Conservation (phyloP, 2,329 filamentous ascomycete genomes). For the Cladobotryum protrusum region DNA sequence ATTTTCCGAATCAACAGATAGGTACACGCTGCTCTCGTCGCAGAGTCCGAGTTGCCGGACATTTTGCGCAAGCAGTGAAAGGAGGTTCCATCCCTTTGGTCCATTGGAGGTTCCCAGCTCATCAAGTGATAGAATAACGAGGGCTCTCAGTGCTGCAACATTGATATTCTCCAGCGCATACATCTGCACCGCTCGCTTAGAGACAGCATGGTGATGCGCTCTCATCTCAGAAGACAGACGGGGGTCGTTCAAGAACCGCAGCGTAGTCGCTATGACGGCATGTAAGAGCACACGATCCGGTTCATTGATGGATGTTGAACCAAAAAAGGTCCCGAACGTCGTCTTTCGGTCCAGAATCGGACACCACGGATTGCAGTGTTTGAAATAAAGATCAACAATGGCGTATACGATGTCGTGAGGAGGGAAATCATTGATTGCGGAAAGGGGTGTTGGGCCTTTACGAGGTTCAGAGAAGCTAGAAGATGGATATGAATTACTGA, state of each 20-base stretch:
- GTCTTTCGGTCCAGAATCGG: conserved; percentile 39
- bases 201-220: conserved; percentile 33
- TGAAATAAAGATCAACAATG: conserved; percentile 56
- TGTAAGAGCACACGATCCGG: conserved; percentile 35
- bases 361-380: conserved; percentile 57
- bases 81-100: conserved; percentile 36
- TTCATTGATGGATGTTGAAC: conserved; percentile 33
- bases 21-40: conserved; percentile 33
- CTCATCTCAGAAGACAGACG: conserved; percentile 32
- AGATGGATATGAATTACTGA: conserved; percentile 4
- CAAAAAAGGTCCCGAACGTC: conserved; percentile 34
- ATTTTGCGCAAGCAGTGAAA: conserved; percentile 34
- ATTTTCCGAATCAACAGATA: conserved; percentile 28
- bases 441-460: conserved; percentile 23
- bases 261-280: conserved; percentile 38
- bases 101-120: conserved; percentile 38
- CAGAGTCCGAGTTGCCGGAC: conserved; percentile 34
- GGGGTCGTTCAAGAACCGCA: conserved; percentile 36
- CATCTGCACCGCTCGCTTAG: conserved; percentile 33
- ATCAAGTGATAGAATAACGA: conserved; percentile 37
- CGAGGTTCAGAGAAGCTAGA: conserved; percentile 8
- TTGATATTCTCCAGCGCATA: conserved; percentile 38
- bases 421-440: conserved; percentile 44
- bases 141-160: conserved; percentile 32
- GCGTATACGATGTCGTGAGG: conserved; percentile 55